These are phyloP conservation scores for Xerocomus nothofagi DNA, from an alignment of 1,284 basidiomycete genomes.

Conservation along the genomic window DNA sequence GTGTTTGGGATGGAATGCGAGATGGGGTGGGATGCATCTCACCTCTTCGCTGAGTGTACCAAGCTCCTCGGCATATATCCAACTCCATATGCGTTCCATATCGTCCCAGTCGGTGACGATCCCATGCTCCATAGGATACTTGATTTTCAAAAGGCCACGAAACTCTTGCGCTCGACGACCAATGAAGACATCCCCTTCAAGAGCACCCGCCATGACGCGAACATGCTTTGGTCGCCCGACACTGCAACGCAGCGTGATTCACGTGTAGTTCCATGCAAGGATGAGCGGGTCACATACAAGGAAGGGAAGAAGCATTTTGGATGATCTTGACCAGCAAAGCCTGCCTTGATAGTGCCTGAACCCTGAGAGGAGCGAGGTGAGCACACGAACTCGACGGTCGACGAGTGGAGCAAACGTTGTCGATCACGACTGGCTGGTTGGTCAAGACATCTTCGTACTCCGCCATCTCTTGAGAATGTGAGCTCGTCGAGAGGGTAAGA, in stretches of 20 bases:
- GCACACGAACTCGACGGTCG: slow-evolving; percentile 20
- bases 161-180: slow-evolving; percentile 92
- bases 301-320: slow-evolving; percentile 98
- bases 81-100: slow-evolving; percentile 98
- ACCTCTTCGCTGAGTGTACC: slow-evolving; percentile 96
- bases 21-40: slow-evolving; percentile 25
- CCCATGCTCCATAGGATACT: slow-evolving; percentile 97
- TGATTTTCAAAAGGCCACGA: slow-evolving; percentile 91
- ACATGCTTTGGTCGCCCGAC: slow-evolving; percentile 95
- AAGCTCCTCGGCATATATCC: slow-evolving; percentile 94
- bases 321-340: slow-evolving; percentile 96
- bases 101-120: slow-evolving; percentile 97
- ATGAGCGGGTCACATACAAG: slow-evolving; percentile 68
- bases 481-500: no score
- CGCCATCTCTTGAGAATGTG: slow-evolving; percentile 49
- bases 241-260: slow-evolving; percentile 43
- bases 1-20: slow-evolving; percentile 10
- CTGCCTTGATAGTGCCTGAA: slow-evolving; percentile 96
- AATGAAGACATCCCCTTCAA: slow-evolving; percentile 93
- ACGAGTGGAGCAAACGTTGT: slow-evolving; percentile 70
- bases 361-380: slow-evolving; percentile 56
- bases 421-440: slow-evolving; percentile 93
- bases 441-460: slow-evolving; percentile 90
- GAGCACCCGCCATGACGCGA: slow-evolving; percentile 93
- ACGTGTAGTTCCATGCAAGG: slow-evolving; percentile 17